Base-by-base conservation (phyloP, 345 rosid genomes). In the Lepidium sativum region DNA sequence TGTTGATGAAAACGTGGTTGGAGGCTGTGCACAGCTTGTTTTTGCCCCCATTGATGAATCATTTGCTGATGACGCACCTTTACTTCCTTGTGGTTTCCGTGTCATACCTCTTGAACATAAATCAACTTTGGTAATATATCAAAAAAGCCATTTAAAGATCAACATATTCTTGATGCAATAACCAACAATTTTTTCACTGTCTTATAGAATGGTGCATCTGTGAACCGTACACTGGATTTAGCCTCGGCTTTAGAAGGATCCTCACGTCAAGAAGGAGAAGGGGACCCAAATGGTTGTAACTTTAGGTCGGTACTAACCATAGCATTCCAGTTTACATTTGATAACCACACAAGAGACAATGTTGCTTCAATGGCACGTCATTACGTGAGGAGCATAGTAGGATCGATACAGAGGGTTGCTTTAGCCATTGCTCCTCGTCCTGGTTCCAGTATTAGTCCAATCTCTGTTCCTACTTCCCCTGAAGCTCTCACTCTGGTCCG, bases 351-450 rank as follows among this genome's bases (percentile, higher is more conserved):
- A 60, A 84, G 79, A 63, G 97, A 92, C 68, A 87, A 72, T 54
- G 98, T 89, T 54, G 98, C 98, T 54, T 83, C 86, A 17, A 92
- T 92, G 97, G 98, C 98, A 42, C 96, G 96, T 37, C 97, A 89
- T 55, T 92, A 89, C 29, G 88, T 92, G 41, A 85, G 94, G 3
- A 83, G 87, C 75, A 83, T 89, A 31, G 90, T 92, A 44, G 94
- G 91, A 8, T 92, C 97, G 7, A 96, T 92, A 63, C 98, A 92
- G 80, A 87, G 98, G 82, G 94, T 92, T 73, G 97, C 98, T 69
- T 74, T 89, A 82, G 98, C 97, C 49, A 92, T 92, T 66, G 76
- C 97, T 7, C 98, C 97, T 8, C 77, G 78, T 54, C 77, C 80
- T 44, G 68, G 78, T 76, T 65, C 86, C 5, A 68, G 34, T 16